Conservation (phyloP, 495 filamentous ascomycete species). For the Patellaria atrata region DNA sequence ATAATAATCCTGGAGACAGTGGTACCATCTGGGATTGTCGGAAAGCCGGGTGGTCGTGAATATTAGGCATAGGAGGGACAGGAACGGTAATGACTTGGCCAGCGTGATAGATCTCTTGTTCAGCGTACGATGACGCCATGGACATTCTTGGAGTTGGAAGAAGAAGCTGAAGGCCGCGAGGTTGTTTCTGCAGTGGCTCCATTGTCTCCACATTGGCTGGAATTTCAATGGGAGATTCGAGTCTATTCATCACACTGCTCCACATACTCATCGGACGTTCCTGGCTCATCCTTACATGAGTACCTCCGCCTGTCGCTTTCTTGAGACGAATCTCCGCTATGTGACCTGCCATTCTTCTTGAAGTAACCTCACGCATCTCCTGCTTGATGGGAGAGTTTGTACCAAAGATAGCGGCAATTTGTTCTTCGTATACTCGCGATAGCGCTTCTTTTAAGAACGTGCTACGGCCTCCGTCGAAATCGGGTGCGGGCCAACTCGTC, state of each 20-base stretch:
- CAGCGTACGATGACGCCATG: too few relatives aligned
- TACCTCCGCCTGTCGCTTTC: constrained; percentile 9
- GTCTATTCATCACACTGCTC: constrained; percentile 15
- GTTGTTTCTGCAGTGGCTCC: too few relatives aligned
- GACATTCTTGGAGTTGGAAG: constrained; percentile 4
- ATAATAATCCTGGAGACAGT: too few relatives aligned
- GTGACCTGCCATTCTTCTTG: constrained; percentile 22
- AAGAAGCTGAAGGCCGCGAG: constrained; percentile 1
- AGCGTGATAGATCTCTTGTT: too few relatives aligned
- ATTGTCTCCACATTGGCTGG: too few relatives aligned
- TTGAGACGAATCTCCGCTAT: constrained; percentile 21
- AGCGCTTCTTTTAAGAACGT: constrained; percentile 52
- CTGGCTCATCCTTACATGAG: constrained; percentile 17
- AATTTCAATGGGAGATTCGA: constrained; percentile 2
- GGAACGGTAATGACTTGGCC: too few relatives aligned
- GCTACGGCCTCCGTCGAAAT: constrained; percentile 33
- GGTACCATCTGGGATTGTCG: not conserved
- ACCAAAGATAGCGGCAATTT: constrained; percentile 23
- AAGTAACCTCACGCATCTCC: constrained; percentile 21
- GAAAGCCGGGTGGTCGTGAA: constrained; percentile 12
- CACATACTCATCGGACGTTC: constrained; percentile 27
- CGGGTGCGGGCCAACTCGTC: constrained; percentile 40
- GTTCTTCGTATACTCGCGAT: constrained; percentile 42
- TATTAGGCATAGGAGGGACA: constrained; percentile 16
- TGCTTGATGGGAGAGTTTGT: constrained; percentile 11